A percentile compares a stretch with the other conserved stretches of the same genome.
These are phyloP conservation scores for Condylostoma magnum DNA, from an alignment of 169 alveolate genomes.

Conservation along the genomic window DNA sequence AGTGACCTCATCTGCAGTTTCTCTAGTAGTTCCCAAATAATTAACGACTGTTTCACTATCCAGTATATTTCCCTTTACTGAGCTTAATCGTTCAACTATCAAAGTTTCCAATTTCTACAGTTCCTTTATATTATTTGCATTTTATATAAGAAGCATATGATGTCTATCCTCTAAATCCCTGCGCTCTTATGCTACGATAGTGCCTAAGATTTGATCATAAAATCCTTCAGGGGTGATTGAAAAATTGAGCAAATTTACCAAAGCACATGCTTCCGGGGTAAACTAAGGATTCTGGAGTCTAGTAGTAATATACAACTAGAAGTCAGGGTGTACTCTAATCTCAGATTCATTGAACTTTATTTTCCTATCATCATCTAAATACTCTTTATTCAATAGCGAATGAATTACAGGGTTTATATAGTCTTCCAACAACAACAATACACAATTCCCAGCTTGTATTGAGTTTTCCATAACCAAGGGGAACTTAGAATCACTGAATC, in stretches of 20 bases:
- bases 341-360: conserved; percentile 72
- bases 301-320: conserved; percentile 79
- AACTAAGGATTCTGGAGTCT: conserved; percentile 85
- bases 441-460: conserved; percentile 69
- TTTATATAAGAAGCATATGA: conserved; percentile 66
- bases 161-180: conserved; percentile 72
- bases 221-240: conserved; percentile 92
- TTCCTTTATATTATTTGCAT: conserved; percentile 68
- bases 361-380: conserved; percentile 63
- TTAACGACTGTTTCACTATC: conserved; percentile 79
- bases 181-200: conserved; percentile 72
- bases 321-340: conserved; percentile 81
- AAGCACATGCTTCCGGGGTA: conserved; percentile 81
- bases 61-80: conserved; percentile 74
- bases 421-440: conserved; percentile 76
- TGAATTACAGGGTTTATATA: conserved; percentile 80
- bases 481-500: conserved; percentile 68
- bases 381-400: conserved; percentile 68
- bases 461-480: conserved; percentile 67
- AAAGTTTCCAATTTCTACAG: conserved; percentile 72
- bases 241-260: conserved; percentile 87
- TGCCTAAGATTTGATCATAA: conserved; percentile 75
- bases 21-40: conserved; percentile 69
- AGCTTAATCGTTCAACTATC: conserved; percentile 60
- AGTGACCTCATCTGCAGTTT: conserved; percentile 73